These are phyloP conservation scores for Inosperma sp. DNA, from an alignment of 768 basidiomycete genomes.

Conservation along the genomic window DNA sequence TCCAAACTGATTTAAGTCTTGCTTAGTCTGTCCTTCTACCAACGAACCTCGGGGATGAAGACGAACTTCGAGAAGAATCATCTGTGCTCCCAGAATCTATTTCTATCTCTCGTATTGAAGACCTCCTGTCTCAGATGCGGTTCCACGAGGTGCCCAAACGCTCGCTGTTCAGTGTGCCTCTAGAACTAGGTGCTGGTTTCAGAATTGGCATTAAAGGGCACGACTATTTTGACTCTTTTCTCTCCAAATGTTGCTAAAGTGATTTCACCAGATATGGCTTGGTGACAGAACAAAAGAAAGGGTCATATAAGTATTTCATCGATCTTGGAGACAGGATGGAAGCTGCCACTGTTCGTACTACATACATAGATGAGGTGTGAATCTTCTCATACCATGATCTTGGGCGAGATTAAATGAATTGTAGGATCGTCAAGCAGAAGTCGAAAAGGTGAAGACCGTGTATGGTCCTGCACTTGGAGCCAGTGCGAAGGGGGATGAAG, in stretches of 20 bases:
- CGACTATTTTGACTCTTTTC: neutral
- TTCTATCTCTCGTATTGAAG: constrained; percentile 73
- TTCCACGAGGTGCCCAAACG: constrained; percentile 82
- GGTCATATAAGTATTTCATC: constrained; percentile 75
- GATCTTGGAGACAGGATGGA: constrained; percentile 76
- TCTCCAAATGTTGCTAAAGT: neutral
- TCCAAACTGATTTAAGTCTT: neutral
- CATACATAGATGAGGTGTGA: constrained; percentile 72
- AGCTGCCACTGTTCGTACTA: constrained; percentile 64
- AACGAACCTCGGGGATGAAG: constrained; percentile 48
- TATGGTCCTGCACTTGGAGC: constrained; percentile 42
- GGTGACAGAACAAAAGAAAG: constrained; percentile 84
- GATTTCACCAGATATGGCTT: constrained; percentile 65
- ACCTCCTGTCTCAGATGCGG: constrained; percentile 74
- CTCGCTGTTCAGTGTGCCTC: constrained; percentile 74
- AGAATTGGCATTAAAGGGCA: constrained; percentile 81
- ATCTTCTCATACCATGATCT: neutral
- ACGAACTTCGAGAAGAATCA: constrained; percentile 40
- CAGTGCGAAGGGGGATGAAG: constrained; percentile 34
- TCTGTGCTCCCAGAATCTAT: constrained; percentile 60
- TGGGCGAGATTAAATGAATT: neutral
- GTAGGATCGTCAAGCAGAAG: constrained; percentile 44
- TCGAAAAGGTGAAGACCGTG: constrained; percentile 41
- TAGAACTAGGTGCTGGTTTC: constrained; percentile 71
- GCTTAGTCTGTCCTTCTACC: constrained; percentile 58